phyloP scores from a whole-genome alignment of 2,329 filamentous ascomycete genomes.

The Sarocladium oryzae region DNA sequence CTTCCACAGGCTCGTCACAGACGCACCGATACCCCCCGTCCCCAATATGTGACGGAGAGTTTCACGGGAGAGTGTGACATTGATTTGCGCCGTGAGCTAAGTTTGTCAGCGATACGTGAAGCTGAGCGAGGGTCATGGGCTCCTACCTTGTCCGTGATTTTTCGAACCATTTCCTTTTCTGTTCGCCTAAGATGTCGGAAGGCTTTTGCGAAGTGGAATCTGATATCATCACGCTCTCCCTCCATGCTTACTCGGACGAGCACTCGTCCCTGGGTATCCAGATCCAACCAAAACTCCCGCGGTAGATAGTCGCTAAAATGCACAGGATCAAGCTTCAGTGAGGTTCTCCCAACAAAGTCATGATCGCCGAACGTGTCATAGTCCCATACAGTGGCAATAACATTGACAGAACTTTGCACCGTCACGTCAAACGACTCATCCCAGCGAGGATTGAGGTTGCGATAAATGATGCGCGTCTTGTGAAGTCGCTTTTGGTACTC shows the following conservation, averaged over 20 bases:
- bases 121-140: no score
- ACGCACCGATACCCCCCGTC: constrained; percentile 61
- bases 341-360: constrained; percentile 95
- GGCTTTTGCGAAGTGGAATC: constrained; percentile 96
- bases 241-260: constrained; percentile 96
- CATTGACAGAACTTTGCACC: constrained; percentile 82
- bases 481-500: constrained; percentile 96
- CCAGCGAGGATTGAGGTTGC: constrained; percentile 89
- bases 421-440: constrained; percentile 96
- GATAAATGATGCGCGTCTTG: constrained; percentile 88
- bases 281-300: constrained; percentile 93
- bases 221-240: constrained; percentile 94
- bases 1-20: constrained; percentile 64
- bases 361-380: constrained; percentile 96
- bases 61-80: constrained; percentile 75
- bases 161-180: constrained; percentile 95
- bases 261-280: constrained; percentile 89
- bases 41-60: constrained; percentile 70
- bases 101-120: constrained; percentile 15
- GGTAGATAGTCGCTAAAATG: constrained; percentile 96
- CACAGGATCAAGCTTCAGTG: constrained; percentile 92
- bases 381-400: constrained; percentile 97
- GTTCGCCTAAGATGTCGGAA: constrained; percentile 93
- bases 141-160: constrained; percentile 90
- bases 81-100: constrained; percentile 88